phyloP scores from a whole-genome alignment of 805 yeast genomes.

The Ogataea haglerorum region DNA sequence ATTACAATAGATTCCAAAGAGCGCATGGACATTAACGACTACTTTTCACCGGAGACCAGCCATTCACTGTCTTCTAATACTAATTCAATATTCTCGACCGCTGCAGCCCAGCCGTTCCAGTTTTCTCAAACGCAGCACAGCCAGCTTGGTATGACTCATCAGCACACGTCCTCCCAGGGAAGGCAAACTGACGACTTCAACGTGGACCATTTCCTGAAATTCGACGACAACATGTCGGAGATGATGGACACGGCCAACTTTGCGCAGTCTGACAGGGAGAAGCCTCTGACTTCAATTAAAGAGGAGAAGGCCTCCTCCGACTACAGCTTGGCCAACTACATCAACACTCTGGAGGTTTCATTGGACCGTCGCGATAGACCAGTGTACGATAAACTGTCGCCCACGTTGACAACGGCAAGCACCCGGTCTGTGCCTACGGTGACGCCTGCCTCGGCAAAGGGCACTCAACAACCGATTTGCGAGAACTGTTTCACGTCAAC shows the following conservation, averaged over 20 bases:
- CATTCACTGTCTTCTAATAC: conserved; percentile 27
- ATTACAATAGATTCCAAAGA: conserved; percentile 25
- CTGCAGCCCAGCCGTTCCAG: conserved; percentile 10
- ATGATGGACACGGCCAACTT: conserved; percentile 28
- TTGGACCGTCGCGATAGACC: conserved; percentile 26
- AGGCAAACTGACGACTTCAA: conserved; percentile 26
- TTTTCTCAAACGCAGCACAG: conserved; percentile 1
- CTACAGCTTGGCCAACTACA: conserved; percentile 29
- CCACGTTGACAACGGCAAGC: conserved; percentile 15
- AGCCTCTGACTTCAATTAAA: background rate
- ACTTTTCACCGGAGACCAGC: conserved; percentile 28
- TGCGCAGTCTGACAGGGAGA: conserved; percentile 8
- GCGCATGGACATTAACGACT: conserved; percentile 15
- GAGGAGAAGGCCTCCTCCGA: conserved; percentile 10
- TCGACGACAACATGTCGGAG: conserved; percentile 28
- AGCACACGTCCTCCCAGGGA: conserved; percentile 5
- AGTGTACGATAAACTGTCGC: conserved; percentile 7
- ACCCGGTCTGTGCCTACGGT: conserved; percentile 10
- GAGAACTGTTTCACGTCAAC: conserved; percentile 88
- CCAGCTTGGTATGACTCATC: background rate
- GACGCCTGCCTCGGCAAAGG: conserved; percentile 9
- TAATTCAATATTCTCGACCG: conserved; percentile 20
- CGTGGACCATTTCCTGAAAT: conserved; percentile 32
- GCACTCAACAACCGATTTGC: conserved; percentile 44
- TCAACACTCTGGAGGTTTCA: conserved; percentile 33